Base-by-base conservation (phyloP, 805 yeast species). In the Candida coleopterorum region DNA sequence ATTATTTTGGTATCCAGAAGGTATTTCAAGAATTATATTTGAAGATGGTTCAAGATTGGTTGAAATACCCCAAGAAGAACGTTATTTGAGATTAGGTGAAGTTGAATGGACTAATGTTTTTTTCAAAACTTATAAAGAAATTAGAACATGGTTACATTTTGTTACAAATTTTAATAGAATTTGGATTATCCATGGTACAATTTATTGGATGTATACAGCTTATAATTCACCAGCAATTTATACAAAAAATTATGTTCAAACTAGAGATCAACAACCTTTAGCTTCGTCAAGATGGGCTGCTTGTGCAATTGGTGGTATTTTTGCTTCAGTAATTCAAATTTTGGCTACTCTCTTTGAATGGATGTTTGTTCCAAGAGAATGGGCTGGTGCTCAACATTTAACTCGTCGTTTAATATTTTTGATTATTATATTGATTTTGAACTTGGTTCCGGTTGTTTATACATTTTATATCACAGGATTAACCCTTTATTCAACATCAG, bases 331-430 rank as follows among this genome's bases (percentile, higher is more conserved):
- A 34, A 77, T 93, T 53, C 96, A 93, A 67, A 73, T 93, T 42
- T 49, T 76, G 40, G 98, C 98, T 34, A 89, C 97, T 20, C 41
- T 88, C 25, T 77, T 85, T 54, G 98, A 93, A 67, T 90, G 96
- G 96, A 70, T 80, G 58, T 93, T 88, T 54, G 97, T 93, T 43
- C 98, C 98, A 49, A 82, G 97, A 67, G 78, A 82, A 51, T 93
- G 97, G 97, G 95, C 97, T 24, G 98, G 99, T 65, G 97, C 97
- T 61, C 97, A 90, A 69, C 96, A 85, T 61, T 75, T 93, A 57
- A 69, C 87, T 25, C 86, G 96, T 67, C 82, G 98, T 60, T 72
- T 93, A 52, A 57, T 81, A 71, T 83, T 89, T 58, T 64, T 90
- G 58, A 48, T 81, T 37, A 47, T 76, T 35, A 76, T 88, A 48